Conservation (phyloP, 2,329 filamentous ascomycete genomes). For the Ophiostoma tasmaniense region DNA sequence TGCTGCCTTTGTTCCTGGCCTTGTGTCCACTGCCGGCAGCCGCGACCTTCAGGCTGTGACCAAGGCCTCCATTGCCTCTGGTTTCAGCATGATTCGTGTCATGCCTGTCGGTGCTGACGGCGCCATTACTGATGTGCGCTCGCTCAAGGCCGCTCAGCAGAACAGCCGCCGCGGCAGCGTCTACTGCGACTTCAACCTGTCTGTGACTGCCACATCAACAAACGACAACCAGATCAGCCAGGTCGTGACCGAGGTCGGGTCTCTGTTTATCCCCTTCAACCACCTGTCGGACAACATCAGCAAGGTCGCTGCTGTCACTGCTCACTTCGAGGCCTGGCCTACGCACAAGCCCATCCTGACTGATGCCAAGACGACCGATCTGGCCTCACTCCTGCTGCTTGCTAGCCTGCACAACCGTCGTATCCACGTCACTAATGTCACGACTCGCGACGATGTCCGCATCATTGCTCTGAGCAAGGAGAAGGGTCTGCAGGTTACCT, state of each 20-base stretch:
- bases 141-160: conserved; percentile 62
- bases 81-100: conserved; percentile 72
- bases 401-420: conserved; percentile 70
- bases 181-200: conserved; percentile 74
- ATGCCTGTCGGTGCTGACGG: conserved; percentile 68
- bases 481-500: conserved; percentile 75
- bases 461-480: conserved; percentile 70
- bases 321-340: conserved; percentile 72
- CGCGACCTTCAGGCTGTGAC: conserved; percentile 61
- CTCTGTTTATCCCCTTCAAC: conserved; percentile 77
- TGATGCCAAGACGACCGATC: conserved; percentile 66
- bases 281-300: conserved; percentile 73
- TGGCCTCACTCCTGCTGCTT: conserved; percentile 66
- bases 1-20: conserved; percentile 69
- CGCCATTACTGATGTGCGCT: conserved; percentile 62
- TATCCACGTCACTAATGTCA: conserved; percentile 72
- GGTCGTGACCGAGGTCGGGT: conserved; percentile 65
- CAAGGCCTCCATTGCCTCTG: conserved; percentile 63
- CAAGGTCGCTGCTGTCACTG: conserved; percentile 70
- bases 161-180: conserved; percentile 55
- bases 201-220: conserved; percentile 62
- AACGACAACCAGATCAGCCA: conserved; percentile 69
- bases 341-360: conserved; percentile 71
- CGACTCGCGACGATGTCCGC: conserved; percentile 70
- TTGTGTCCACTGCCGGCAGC: conserved; percentile 54